Conservation (phyloP, 192 early-diverging fungal species). For the Linnemannia elongata region DNA sequence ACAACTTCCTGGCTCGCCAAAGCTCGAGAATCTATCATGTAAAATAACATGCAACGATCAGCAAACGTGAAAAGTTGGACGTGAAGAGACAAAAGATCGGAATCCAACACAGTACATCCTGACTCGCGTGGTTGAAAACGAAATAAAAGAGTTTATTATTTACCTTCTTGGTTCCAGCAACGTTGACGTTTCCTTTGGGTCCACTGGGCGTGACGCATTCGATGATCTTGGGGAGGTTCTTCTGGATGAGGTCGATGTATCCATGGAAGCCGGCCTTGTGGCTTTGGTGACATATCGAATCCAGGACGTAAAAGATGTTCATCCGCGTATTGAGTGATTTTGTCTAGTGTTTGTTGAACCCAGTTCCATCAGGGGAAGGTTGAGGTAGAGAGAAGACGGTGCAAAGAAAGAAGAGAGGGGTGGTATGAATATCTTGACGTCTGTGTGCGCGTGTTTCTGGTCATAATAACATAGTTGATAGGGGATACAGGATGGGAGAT, state of each 20-base stretch:
- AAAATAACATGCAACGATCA: background rate
- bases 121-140: background rate
- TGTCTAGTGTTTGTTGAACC: conserved; percentile 38
- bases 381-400: background rate
- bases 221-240: conserved; percentile 60
- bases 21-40: conserved; percentile 30
- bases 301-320: conserved; percentile 72
- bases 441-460: background rate
- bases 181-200: conserved; percentile 67
- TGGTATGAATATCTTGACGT: background rate
- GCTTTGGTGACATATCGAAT: conserved; percentile 64
- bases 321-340: conserved; percentile 64
- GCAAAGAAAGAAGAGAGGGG: background rate
- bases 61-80: background rate
- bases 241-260: conserved; percentile 64
- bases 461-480: background rate
- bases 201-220: conserved; percentile 58
- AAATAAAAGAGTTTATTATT: background rate
- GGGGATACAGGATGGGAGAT: background rate
- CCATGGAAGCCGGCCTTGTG: conserved; percentile 60
- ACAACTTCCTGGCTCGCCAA: conserved; percentile 30
- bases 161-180: conserved; percentile 66
- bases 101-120: background rate
- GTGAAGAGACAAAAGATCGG: background rate
- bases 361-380: background rate